phyloP scores from a whole-genome alignment of 2,329 filamentous ascomycete species.

The Xylariaceae sp. region DNA sequence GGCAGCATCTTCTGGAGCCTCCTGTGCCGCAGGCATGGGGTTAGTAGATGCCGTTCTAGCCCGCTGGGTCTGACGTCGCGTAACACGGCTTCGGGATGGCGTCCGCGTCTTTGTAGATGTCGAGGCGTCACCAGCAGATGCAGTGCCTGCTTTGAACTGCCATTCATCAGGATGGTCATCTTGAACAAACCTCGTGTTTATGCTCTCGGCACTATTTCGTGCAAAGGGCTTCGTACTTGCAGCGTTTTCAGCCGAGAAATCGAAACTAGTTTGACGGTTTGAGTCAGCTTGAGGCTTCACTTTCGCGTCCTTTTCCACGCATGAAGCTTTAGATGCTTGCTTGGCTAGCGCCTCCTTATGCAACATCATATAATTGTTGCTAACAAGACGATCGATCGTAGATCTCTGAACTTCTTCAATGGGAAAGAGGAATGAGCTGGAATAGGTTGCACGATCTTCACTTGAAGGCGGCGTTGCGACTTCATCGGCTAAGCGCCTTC shows the following conservation, averaged over 20 bases:
- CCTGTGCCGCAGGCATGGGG: constrained; percentile 15
- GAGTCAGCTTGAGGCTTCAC: constrained; percentile 28
- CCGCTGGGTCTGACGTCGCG: constrained; percentile 34
- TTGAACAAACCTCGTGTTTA: constrained; percentile 57
- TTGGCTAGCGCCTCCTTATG: too few relatives aligned
- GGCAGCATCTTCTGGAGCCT: constrained; percentile 18
- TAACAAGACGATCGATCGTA: constrained; percentile 34
- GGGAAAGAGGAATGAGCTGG: constrained; percentile 14
- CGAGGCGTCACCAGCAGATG: constrained; percentile 22
- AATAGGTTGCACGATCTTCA: constrained; percentile 13
- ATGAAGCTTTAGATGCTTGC: too few relatives aligned
- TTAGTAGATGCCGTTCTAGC: constrained; percentile 17
- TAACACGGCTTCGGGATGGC: constrained; percentile 35
- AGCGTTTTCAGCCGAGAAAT: constrained; percentile 39
- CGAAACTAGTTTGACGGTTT: constrained; percentile 42
- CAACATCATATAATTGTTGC: constrained; percentile 17
- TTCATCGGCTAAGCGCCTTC: too few relatives aligned
- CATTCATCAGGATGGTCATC: constrained; percentile 41
- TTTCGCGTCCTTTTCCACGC: too few relatives aligned
- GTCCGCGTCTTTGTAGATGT: constrained; percentile 32
- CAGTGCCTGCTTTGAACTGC: constrained; percentile 49
- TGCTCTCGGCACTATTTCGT: constrained; percentile 47
- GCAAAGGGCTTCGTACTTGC: constrained; percentile 29
- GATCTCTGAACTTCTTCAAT: constrained; percentile 37
- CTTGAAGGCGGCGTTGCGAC: constrained; percentile 19